Conservation (phyloP, 2,329 filamentous ascomycete genomes). For the Phialophora chinensis region DNA sequence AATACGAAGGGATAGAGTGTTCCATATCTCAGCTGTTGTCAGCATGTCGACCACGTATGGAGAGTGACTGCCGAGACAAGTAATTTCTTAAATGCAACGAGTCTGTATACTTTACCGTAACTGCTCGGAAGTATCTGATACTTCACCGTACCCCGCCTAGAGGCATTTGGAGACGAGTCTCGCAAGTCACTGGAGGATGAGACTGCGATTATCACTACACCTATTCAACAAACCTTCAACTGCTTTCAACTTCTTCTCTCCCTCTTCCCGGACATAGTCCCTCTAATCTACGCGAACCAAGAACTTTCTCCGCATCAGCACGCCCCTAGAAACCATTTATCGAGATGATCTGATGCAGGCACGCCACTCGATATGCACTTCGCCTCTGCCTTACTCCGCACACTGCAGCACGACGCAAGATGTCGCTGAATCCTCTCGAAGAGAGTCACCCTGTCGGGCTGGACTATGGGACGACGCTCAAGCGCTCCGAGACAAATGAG, state of each 20-base stretch:
- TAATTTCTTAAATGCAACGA: neutral
- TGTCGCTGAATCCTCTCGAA: constrained; percentile 24
- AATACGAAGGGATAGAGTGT: too few species aligned
- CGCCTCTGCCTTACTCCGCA: neutral
- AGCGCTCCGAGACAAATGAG: constrained; percentile 29
- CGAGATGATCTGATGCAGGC: neutral
- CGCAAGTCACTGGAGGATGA: neutral
- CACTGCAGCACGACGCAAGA: constrained; percentile 22
- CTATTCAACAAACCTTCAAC: neutral
- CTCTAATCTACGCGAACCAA: neutral
- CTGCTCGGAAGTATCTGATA: too few species aligned
- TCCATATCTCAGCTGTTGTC: too few species aligned
- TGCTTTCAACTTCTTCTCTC: neutral
- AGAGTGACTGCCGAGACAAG: too few species aligned
- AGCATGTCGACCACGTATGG: too few species aligned
- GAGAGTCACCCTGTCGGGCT: constrained; percentile 18
- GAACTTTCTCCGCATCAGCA: neutral
- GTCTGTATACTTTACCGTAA: neutral
- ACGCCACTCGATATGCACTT: neutral
- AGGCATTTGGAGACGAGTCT: neutral
- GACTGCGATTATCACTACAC: neutral
- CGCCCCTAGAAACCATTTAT: neutral
- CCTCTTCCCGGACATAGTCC: neutral
- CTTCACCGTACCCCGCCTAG: too few species aligned
- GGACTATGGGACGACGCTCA: constrained; percentile 9